These are phyloP conservation scores for Neoboletus magnificus DNA, from an alignment of 768 basidiomycete species.

Conservation along the genomic window DNA sequence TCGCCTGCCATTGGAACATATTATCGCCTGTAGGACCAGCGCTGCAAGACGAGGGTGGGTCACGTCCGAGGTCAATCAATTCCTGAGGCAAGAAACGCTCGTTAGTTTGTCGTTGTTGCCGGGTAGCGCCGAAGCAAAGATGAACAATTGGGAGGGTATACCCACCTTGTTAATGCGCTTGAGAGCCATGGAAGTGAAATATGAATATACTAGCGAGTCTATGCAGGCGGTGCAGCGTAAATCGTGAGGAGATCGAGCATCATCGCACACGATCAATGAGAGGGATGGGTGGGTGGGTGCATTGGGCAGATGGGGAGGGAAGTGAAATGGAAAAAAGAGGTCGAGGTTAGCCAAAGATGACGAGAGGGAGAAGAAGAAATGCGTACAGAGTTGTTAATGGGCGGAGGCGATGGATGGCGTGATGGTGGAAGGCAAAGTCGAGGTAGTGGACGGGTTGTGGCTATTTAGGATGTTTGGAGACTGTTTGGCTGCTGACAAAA, in stretches of 20 bases:
- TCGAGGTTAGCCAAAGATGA: background rate
- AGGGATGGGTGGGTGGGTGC: background rate
- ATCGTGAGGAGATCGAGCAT: conserved; percentile 30
- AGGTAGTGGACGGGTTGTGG: conserved; percentile 15
- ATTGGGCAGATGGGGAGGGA: background rate
- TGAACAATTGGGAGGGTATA: background rate
- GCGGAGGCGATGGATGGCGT: conserved; percentile 3
- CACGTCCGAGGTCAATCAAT: conserved; percentile 97
- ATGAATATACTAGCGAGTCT: conserved; percentile 14
- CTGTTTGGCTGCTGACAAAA: conserved; percentile 40
- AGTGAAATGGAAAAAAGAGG: background rate
- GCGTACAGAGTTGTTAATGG: conserved; percentile 9
- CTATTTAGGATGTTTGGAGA: conserved; percentile 38
- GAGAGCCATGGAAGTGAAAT: conserved; percentile 68
- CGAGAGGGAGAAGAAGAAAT: background rate
- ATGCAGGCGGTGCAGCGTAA: conserved; percentile 1
- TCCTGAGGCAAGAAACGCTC: conserved; percentile 53
- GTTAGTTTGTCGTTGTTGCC: background rate
- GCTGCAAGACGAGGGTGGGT: conserved; percentile 99
- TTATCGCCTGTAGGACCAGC: conserved; percentile 98
- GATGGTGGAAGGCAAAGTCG: conserved; percentile 30
- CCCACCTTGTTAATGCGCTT: conserved; percentile 99
- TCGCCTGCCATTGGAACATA: conserved; percentile 99
- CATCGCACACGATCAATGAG: conserved; percentile 40
- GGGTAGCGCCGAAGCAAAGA: conserved; percentile 4